Percentiles rank a stretch among this genome's conserved stretches.
These are phyloP conservation scores for Furcasterigmium sp. DNA, from an alignment of 2,329 filamentous ascomycete species.

Conservation along the genomic window DNA sequence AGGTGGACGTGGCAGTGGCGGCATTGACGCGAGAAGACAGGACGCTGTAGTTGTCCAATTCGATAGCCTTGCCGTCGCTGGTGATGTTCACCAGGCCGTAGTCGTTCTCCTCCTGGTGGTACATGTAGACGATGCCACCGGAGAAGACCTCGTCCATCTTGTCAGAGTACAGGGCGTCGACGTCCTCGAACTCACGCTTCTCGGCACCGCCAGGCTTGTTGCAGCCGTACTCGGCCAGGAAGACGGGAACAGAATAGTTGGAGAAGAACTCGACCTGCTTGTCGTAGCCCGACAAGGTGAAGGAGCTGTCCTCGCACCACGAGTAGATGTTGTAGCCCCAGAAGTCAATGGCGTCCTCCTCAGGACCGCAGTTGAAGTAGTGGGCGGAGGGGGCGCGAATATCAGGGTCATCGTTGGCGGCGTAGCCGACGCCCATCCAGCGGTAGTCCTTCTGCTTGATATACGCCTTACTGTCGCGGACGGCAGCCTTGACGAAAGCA, in stretches of 20 bases:
- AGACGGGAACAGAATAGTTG: constrained; percentile 87
- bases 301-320: constrained; percentile 88
- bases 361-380: constrained; percentile 89
- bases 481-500: constrained; percentile 94
- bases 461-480: constrained; percentile 92
- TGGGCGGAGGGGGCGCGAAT: constrained; percentile 79
- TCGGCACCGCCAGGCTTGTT: constrained; percentile 58
- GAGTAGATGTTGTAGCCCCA: constrained; percentile 99
- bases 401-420: constrained; percentile 83
- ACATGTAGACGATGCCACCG: constrained; percentile 98
- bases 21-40: constrained; percentile 66
- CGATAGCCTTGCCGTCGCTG: constrained; percentile 53
- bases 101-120: constrained; percentile 85
- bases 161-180: constrained; percentile 69
- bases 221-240: constrained; percentile 99
- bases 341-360: constrained; percentile 73
- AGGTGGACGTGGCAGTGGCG: constrained; percentile 60
- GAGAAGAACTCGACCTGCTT: constrained; percentile 80
- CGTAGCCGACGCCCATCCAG: constrained; percentile 85
- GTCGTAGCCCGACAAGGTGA: constrained; percentile 71
- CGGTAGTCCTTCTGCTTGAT: constrained; percentile 78
- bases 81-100: constrained; percentile 71
- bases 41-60: constrained; percentile 68
- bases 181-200: constrained; percentile 79
- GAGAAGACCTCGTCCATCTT: constrained; percentile 87